Evolutionary conservation across 176 grass and related monocot genomes (phyloP), one percentile per base, ranked within the genome.

Genomic region (Stipa capillata): DNA sequence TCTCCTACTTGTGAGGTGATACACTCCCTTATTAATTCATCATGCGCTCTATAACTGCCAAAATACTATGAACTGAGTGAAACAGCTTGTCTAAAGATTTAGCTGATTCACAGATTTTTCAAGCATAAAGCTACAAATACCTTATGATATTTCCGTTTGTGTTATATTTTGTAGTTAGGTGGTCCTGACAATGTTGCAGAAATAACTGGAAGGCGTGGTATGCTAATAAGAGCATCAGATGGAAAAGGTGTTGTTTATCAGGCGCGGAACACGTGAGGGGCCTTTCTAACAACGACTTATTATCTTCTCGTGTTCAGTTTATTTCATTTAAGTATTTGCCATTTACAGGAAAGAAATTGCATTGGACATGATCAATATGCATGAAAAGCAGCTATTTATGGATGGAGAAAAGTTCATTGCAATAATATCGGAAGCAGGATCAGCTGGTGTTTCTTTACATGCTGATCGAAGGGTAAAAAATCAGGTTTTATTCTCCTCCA

Each of bases 391-490:
- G 80, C 77, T 90, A 71, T 97, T 97, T 73, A 97, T 97, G 91
- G 85, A 94, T 43, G 94, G 94, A 40, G 82, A 91, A 77, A 97
- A 94, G 44, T 77, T 91, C 59, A 50, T 97, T 81, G 91, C 94
- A 29, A 91, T 97, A 80, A 97, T 97, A 86, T 97, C 94, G 2
- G 94, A 97, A 89, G 94, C 94, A 76, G 94, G 94, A 80, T 97
- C 94, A 27, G 89, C 94, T 56, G 94, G 91, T 61, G 91, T 97
- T 65, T 97, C 94, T 56, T 85, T 97, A 47, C 94, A 97, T 79
- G 94, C 94, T 85, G 91, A 94, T 79, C 88, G 84, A 84, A 89
- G 94, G 74, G 84, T 60, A 45, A 71, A 79, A 78, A 94, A 97
- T 85, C 91, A 97, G 90, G 94, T 97, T 6, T n/a, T 80, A 40